phyloP scores from a whole-genome alignment of 2,329 filamentous ascomycete species.

The Talaromyces sp. region DNA sequence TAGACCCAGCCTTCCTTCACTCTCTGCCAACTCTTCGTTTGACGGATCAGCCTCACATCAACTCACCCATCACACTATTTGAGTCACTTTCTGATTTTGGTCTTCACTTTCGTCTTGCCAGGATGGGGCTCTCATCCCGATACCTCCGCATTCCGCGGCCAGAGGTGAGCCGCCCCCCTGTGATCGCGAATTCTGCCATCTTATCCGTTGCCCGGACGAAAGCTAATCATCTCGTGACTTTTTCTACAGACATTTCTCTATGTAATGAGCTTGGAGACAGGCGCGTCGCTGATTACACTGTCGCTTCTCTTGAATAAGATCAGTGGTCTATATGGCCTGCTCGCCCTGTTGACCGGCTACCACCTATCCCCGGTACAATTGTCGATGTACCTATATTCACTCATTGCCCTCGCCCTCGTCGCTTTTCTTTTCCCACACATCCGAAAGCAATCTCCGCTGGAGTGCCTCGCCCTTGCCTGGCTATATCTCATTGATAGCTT shows the following conservation, averaged over 20 bases:
- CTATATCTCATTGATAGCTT: constrained; percentile 81
- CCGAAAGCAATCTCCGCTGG: constrained; percentile 73
- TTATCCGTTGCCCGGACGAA: constrained; percentile 5
- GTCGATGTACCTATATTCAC: constrained; percentile 88
- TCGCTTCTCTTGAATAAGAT: constrained; percentile 89
- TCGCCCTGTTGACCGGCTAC: constrained; percentile 86
- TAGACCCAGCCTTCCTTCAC: constrained; percentile 21
- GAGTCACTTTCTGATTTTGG: background rate
- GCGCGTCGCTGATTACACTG: constrained; percentile 80
- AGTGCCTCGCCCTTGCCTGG: constrained; percentile 80
- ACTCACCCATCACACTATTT: constrained; percentile 8
- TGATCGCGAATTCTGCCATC: background rate
- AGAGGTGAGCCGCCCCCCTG: constrained; percentile 35
- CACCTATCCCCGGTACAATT: constrained; percentile 80
- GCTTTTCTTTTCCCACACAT: constrained; percentile 77
- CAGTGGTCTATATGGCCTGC: constrained; percentile 84
- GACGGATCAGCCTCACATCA: constrained; percentile 7
- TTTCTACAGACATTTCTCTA: constrained; percentile 75
- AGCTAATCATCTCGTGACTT: constrained; percentile 25
- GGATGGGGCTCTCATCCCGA: constrained; percentile 45
- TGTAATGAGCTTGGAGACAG: constrained; percentile 82
- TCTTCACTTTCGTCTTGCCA: constrained; percentile 11
- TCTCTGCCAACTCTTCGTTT: constrained; percentile 11
- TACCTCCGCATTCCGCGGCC: constrained; percentile 55
- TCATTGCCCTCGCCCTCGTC: constrained; percentile 68